These are phyloP conservation scores for Panicum hallii DNA, from an alignment of 202 grass and related monocot species.

Conservation along the genomic window DNA sequence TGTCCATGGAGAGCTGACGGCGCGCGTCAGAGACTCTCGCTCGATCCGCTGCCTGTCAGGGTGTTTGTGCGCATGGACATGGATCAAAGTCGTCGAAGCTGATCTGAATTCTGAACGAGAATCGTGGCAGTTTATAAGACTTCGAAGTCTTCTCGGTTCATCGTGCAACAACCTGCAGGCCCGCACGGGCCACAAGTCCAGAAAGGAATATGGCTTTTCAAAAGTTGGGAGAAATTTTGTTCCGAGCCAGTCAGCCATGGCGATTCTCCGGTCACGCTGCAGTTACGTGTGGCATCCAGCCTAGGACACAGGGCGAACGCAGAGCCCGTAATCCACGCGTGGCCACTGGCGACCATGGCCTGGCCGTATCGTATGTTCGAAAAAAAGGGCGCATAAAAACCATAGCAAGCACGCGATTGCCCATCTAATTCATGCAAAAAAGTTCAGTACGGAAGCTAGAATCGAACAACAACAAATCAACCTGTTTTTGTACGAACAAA, in stretches of 20 bases:
- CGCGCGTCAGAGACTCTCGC: background rate
- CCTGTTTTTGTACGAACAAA: background rate
- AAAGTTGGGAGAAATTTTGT: background rate
- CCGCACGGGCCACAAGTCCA: background rate
- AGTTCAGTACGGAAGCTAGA: background rate
- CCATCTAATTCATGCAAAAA: background rate
- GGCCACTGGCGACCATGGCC: background rate
- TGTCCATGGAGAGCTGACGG: background rate
- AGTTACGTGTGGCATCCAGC: conserved; percentile 1
- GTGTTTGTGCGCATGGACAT: background rate
- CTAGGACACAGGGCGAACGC: conserved; percentile 1
- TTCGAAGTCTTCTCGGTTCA: background rate
- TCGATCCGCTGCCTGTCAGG: background rate
- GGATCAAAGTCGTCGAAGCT: background rate
- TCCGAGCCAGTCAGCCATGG: background rate
- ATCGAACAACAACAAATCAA: background rate
- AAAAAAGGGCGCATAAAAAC: background rate
- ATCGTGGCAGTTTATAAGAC: background rate
- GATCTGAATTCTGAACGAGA: background rate
- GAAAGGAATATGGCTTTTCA: background rate
- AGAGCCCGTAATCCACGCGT: background rate
- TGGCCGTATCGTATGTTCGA: too few species aligned
- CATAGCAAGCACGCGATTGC: background rate
- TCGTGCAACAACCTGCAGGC: background rate
- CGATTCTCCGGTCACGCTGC: background rate